phyloP scores from a whole-genome alignment of 2,329 filamentous ascomycete genomes.

The Neofusicoccum laricinum region DNA sequence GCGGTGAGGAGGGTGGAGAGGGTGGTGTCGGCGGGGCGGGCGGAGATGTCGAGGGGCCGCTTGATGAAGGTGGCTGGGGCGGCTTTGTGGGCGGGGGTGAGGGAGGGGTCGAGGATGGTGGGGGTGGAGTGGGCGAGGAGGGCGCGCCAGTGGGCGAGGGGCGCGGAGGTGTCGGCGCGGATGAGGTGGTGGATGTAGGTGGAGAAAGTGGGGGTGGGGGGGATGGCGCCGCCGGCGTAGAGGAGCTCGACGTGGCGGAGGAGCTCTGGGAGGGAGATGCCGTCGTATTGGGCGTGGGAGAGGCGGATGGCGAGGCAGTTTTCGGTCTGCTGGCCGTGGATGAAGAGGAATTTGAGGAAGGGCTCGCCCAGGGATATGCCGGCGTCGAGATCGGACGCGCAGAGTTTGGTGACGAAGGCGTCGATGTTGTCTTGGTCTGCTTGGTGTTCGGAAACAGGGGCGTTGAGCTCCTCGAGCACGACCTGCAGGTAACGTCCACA shows the following conservation, averaged over 20 bases:
- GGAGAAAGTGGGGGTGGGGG: slow-evolving; percentile 41
- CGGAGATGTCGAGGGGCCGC: slow-evolving; percentile 34
- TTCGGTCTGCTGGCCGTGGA: slow-evolving; percentile 46
- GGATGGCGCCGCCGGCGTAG: slow-evolving; percentile 39
- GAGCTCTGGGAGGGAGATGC: slow-evolving; percentile 62
- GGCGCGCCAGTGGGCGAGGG: slow-evolving; percentile 59
- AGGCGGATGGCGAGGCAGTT: slow-evolving; percentile 58
- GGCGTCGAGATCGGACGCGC: slow-evolving; percentile 55
- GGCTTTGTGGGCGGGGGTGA: slow-evolving; percentile 44
- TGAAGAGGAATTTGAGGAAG: slow-evolving; percentile 55
- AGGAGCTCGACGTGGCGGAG: slow-evolving; percentile 59
- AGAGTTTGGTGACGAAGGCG: slow-evolving; percentile 53
- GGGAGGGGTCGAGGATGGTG: slow-evolving; percentile 38
- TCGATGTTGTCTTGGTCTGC: slow-evolving; percentile 51
- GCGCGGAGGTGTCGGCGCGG: slow-evolving; percentile 61
- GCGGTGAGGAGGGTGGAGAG: slow-evolving; percentile 65
- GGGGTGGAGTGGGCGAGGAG: slow-evolving; percentile 54
- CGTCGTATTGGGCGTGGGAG: slow-evolving; percentile 69
- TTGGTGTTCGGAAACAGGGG: slow-evolving; percentile 43
- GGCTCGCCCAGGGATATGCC: slow-evolving; percentile 57
- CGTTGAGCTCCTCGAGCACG: slow-evolving; percentile 55
- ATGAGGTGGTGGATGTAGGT: slow-evolving; percentile 42
- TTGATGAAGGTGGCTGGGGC: slow-evolving; percentile 21
- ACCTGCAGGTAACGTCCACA: slow-evolving; percentile 54
- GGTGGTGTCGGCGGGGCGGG: slow-evolving; percentile 55